Conservation (phyloP, 2,329 filamentous ascomycete genomes). For the Fusarium udum region DNA sequence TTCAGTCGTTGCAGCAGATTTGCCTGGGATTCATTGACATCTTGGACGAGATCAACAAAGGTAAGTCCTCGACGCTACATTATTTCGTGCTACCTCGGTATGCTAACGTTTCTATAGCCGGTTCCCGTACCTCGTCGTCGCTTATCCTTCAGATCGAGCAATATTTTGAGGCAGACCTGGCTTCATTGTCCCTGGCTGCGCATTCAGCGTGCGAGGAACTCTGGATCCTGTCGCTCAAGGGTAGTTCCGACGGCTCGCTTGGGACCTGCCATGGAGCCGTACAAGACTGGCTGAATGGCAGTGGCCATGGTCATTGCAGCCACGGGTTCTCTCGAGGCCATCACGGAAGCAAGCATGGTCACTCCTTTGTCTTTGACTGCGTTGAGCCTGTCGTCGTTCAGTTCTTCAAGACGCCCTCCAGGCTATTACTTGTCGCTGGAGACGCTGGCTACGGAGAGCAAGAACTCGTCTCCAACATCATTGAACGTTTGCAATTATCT, state of each 20-base stretch:
- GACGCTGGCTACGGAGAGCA: neutral
- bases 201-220: neutral
- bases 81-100: fast-evolving
- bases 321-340: neutral
- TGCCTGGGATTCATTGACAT: neutral
- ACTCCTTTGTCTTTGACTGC: neutral
- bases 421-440: neutral
- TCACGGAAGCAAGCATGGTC: neutral
- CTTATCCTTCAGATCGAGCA: neutral
- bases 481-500: neutral
- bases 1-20: neutral
- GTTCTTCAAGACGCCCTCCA: neutral
- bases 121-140: neutral
- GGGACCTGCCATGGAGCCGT: neutral
- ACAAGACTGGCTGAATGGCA: neutral
- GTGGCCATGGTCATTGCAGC: neutral
- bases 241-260: neutral
- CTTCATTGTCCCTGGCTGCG: neutral
- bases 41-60: neutral
- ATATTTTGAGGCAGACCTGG: neutral
- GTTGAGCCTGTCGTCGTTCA: fast-evolving
- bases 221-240: neutral
- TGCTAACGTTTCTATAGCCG: neutral
- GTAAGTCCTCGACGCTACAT: fast-evolving
- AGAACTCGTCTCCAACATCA: neutral